These are phyloP conservation scores for Fusarium annulatum DNA, from an alignment of 2,329 filamentous ascomycete genomes.

Conservation along the genomic window DNA sequence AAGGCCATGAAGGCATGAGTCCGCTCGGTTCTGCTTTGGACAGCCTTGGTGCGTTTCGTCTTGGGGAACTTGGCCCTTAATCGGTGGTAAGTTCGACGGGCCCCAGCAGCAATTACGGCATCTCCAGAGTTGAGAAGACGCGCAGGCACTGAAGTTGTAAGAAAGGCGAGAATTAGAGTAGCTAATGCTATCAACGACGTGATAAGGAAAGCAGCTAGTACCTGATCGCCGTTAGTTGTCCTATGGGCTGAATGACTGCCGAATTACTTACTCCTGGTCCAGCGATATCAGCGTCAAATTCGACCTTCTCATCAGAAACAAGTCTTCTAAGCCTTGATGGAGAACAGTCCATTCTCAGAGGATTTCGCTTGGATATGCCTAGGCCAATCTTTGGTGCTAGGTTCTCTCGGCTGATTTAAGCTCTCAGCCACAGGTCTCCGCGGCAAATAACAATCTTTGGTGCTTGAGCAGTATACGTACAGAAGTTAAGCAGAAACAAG, in stretches of 20 bases:
- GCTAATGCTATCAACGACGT: background rate
- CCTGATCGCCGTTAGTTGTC: background rate
- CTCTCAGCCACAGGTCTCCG: too few relatives aligned
- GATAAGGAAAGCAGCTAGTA: background rate
- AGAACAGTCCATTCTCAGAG: background rate
- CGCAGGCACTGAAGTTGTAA: background rate
- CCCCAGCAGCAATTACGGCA: background rate
- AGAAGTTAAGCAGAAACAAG: too few relatives aligned
- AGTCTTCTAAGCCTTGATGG: fast-evolving
- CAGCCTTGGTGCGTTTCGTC: background rate
- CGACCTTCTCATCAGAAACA: background rate
- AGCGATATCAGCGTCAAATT: slow-evolving; percentile 9
- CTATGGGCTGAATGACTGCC: fast-evolving
- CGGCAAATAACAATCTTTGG: too few relatives aligned
- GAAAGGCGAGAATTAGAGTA: background rate
- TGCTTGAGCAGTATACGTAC: too few relatives aligned
- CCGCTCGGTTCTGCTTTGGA: background rate
- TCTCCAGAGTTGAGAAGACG: background rate
- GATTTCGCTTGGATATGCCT: fast-evolving
- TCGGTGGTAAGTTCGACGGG: fast-evolving
- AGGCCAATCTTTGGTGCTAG: fast-evolving
- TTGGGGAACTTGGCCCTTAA: background rate
- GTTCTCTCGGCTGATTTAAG: too few relatives aligned
- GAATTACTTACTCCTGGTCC: background rate
- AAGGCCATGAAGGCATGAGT: background rate